Evolutionary conservation across 352 stramenopile genomes (phyloP), one percentile per base, ranked within the genome.

Genomic region (Stramenopiles sp.): DNA sequence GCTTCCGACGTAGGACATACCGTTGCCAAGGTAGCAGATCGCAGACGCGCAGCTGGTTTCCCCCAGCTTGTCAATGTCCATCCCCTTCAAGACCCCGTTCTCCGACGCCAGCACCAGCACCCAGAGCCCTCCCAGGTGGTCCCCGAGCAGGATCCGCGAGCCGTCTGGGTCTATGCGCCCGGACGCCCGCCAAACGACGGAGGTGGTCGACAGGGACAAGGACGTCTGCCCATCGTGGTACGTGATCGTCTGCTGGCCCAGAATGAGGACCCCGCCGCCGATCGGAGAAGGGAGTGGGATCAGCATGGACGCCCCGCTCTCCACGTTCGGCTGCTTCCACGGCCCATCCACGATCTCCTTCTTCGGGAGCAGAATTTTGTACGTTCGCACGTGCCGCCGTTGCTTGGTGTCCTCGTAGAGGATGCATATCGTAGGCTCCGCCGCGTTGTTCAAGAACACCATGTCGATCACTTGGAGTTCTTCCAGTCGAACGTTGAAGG

Each of bases 1-100:
- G 78, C 88, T 96, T 49, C 92, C 94, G 48, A 97, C 88, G 84
- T 97, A 98, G 1, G 97, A 89, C 12, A 95, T 84, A 37, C 92
- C 92, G 73, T 96, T 92, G 77, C 96, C 90, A 34, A 98, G 81
- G 75, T 97, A 97, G 36, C 87, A 85, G 31, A 98, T 80, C 35
- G 84, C 88, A 0, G 89, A 95, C 3, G 90, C 87, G 34, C 94
- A 86, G 32, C 84, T 95, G 1, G 88, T 96, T 49, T 92, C 85
- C n/a, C 94, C 94, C 0, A 98, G 82, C 25, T 92, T 89, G 63
- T 97, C 92, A 30, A 97, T 78, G 74, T 89, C 86, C n/a, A 97
- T 78, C 4, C 83, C 84, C 1, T 75, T 87, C 0, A 92, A 86
- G 18, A 1, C 1, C 1, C 90, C 84, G 12, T 84, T 85, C 3